These are phyloP conservation scores for Candolleomyces efflorescens DNA, from an alignment of 768 basidiomycete species.

Conservation along the genomic window DNA sequence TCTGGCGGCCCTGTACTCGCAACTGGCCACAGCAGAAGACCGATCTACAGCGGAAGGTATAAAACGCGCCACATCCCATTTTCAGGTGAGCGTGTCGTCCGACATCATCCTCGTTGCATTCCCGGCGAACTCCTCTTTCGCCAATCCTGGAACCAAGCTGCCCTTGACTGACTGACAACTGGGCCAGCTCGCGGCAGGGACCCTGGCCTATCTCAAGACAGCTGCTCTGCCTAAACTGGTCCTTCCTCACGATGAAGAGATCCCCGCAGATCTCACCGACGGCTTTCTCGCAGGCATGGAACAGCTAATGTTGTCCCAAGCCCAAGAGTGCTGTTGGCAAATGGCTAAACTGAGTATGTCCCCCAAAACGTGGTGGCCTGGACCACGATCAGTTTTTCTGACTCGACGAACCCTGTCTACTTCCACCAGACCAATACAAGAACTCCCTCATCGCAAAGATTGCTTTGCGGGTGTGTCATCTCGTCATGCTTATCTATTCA, in stretches of 20 bases:
- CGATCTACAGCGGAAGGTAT: conserved; percentile 75
- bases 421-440: conserved; percentile 56
- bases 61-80: conserved; percentile 68
- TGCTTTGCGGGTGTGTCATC: conserved; percentile 55
- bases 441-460: conserved; percentile 82
- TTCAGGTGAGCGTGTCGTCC: conserved; percentile 58
- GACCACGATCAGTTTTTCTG: background rate
- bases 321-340: conserved; percentile 97
- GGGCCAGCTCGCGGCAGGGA: conserved; percentile 63
- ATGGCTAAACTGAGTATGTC: conserved; percentile 59
- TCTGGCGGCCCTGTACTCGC: conserved; percentile 80
- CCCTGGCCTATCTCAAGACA: conserved; percentile 55
- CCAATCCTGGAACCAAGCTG: background rate
- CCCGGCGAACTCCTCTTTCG: too few species aligned
- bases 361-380: conserved; percentile 4
- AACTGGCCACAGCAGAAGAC: conserved; percentile 69
- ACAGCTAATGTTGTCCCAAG: conserved; percentile 84
- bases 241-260: conserved; percentile 46
- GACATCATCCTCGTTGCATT: background rate
- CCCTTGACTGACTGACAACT: conserved; percentile 3
- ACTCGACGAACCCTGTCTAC: conserved; percentile 10
- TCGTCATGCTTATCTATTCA: background rate
- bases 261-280: conserved; percentile 61
- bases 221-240: conserved; percentile 50
- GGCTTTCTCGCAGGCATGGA: conserved; percentile 61